These are phyloP conservation scores for Stemphylium vesicarium DNA, from an alignment of 2,329 filamentous ascomycete species.

Conservation along the genomic window DNA sequence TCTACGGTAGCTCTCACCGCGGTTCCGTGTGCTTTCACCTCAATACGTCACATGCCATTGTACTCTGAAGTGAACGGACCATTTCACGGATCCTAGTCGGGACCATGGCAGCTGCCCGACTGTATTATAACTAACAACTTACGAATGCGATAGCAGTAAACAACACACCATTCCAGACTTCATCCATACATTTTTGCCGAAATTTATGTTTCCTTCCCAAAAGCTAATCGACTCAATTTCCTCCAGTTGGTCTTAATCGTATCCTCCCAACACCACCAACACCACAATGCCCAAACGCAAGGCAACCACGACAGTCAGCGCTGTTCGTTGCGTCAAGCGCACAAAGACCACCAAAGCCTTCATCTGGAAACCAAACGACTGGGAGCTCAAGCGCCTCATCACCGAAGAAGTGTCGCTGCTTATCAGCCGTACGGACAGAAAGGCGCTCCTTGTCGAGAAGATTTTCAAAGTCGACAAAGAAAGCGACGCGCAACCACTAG, in stretches of 20 bases:
- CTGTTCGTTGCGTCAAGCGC: background rate
- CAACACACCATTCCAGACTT: too few species aligned
- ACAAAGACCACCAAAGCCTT: background rate
- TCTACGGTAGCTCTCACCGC: background rate
- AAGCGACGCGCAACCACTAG: slow-evolving; percentile 10
- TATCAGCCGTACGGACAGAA: slow-evolving; percentile 4
- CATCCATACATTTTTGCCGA: too few species aligned
- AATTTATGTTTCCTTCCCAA: too few species aligned
- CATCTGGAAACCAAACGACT: slow-evolving; percentile 15
- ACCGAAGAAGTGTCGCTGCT: slow-evolving; percentile 5
- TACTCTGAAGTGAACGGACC: too few species aligned
- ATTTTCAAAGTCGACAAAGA: slow-evolving; percentile 7
- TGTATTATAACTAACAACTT: too few species aligned
- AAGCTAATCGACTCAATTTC: background rate
- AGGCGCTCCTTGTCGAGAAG: slow-evolving; percentile 29
- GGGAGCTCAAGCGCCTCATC: background rate
- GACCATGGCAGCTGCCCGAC: too few species aligned
- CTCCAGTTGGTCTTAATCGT: background rate
- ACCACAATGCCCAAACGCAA: slow-evolving; percentile 12
- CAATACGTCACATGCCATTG: too few species aligned
- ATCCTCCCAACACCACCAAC: background rate
- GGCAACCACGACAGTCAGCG: background rate
- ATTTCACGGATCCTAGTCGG: too few species aligned
- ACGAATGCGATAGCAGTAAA: too few species aligned
- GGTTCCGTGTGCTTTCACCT: too few species aligned